Base-by-base conservation (phyloP, 768 basidiomycete genomes). In the Mycena rebaudengoi region DNA sequence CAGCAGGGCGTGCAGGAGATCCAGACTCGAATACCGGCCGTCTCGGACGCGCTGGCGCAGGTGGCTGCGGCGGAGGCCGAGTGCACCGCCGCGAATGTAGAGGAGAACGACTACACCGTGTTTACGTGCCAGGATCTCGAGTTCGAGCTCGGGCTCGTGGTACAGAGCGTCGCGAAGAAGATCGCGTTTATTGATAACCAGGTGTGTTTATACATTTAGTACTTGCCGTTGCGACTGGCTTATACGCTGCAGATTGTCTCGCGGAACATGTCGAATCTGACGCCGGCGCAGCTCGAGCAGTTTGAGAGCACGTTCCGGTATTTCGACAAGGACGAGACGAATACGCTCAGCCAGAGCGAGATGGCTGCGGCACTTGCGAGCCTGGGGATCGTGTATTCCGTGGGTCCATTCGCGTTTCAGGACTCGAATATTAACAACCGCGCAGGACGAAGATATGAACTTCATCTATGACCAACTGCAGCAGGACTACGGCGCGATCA, bases 301-400 rank as follows among this genome's bases (percentile, higher is more conserved):
- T 97, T 98, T 68, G 97, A 99, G 76, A 88, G 91, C 73, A 97
- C 96, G 1, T 99, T 99, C 88, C 88, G 96, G 52, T 96, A 98
- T 79, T 99, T 99, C 71, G 97, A 98, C 77, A 88, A 88, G 65
- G 96, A 98, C 68, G 91, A 94, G 70, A 89, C 91, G 37, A 98
- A 98, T 73, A 95, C 94, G 0, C 85, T 99, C 37, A 88, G 85
- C 62, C 73, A 90, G 61, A 84, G 93, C 7, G 95, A 98, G 76
- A 91, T 98, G 86, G 86, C 91, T n/a, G 94, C 95, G 12, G 98
- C 98, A 1, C 83, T 99, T 16, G 96, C 96, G 2, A 96, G 94
- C 77, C 82, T 99, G 37, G 96, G 97, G 1, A 93, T 99, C 56
- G 91, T 95, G 20, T 99, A 97, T 73, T 91, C 93, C 14, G 91